Base-by-base conservation (phyloP, 495 filamentous ascomycete genomes). In the Xanthoparmelia taractica region DNA sequence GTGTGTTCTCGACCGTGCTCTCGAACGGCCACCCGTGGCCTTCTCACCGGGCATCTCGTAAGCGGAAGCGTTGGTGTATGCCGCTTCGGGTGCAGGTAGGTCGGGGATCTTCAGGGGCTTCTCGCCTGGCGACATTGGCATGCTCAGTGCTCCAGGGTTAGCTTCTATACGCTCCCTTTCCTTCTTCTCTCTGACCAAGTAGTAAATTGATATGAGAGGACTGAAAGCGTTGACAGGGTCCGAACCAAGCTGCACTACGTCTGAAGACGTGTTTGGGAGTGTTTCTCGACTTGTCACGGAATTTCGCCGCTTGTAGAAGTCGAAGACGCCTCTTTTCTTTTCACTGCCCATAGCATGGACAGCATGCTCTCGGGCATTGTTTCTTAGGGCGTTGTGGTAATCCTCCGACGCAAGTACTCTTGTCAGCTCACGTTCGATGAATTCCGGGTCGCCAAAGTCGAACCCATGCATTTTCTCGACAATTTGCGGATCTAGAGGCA, bases 381-480 rank as follows among this genome's bases (percentile, higher is more conserved):
- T 75, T 57, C 83, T 80, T 20, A 96, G 78, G 8, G 92, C 91
- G 50, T 83, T 82, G 63, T 94, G 91, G 69, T 97, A 99, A 12
- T 97, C 92, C 8, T 94, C 91, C 0, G 92, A 96, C 68, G 89
- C 86, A 63, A 99, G 81, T 20, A 91, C 80, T 69, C 87, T 91
- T 4, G 88, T 91, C 48, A 99, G 79, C 69, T 96, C 88, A 7
- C 82, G 73, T 40, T 80, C 83, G 69, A 99, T 97, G 34, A 85
- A 82, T 11, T 97, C 92, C 12, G 91, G 78, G 0, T 89, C 77
- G 2, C 94, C 94, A 74, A 99, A 99, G 73, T 99, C 95, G 73
- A 99, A 99, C 18, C 94, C 94, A 4, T 89, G 96, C 94, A 99
- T 99, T 65, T 90, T 91, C 61, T 88, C 79, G 60, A 97, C 84